Base-by-base conservation (phyloP, 352 stramenopile genomes). In the Globisporangium radiosum region DNA sequence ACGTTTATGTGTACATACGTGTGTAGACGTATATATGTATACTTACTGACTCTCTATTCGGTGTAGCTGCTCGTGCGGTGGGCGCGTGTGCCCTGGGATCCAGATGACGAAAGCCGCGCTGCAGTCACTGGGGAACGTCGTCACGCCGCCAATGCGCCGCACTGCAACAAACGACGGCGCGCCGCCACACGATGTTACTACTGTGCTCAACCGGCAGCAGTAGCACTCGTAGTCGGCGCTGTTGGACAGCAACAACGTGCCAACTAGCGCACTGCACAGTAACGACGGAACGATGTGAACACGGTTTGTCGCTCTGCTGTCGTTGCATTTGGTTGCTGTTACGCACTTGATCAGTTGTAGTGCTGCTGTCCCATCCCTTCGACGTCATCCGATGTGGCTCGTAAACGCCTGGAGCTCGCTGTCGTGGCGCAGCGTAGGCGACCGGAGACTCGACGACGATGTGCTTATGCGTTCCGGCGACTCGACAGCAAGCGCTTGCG, bases 71-170 rank as follows among this genome's bases (percentile, higher is more conserved):
- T 51, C 60, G 7, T 87, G 75, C 59, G 76, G 76, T n/a, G 75
- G 68, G 2, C 60, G 54, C 19, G 25, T 85, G 13, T 33, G 52
- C 8, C 76, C 81, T 10, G 71, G 65, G 10, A 88, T 88, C 53
- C 59, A 73, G 13, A 67, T 92, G 45, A 72, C 85, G 39, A 80
- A 70, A 48, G 62, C 59, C 15, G 68, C 76, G 6, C 57, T 90
- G 5, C 77, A 78, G 42, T 57, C 76, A n/a, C 55, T 88, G 5
- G 79, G 79, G 13, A 79, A 70, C 13, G 63, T 85, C 44, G 72
- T 69, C 5, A 67, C 62, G 2, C 66, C 62, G 8, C 25, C 25
- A 33, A 43, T 57, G n/a, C 44, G n/a, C 9, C 62, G 65, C 37
- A 40, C 17, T 42, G 37, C 63, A 17, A 44, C 40, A 4, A 45